Evolutionary conservation across 2,329 filamentous ascomycete species (phyloP).

Genomic region (Podosphaera fusca): DNA sequence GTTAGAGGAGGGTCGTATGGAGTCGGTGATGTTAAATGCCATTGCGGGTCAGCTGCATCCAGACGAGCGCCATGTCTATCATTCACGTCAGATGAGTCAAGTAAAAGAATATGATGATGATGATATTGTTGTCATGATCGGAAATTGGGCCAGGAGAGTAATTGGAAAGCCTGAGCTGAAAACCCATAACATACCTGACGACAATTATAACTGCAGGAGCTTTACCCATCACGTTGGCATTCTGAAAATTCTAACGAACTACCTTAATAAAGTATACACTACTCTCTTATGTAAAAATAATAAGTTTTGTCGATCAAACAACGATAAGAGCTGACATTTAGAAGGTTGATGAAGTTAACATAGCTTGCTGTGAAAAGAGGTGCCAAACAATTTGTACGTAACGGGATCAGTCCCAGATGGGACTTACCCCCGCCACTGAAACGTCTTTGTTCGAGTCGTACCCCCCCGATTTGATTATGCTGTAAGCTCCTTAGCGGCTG

Average conservation of each 20-base stretch:
- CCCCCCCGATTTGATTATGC: background rate
- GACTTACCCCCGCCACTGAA: background rate
- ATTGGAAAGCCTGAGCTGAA: background rate
- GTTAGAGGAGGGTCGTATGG: constrained; percentile 92
- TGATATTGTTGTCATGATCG: background rate
- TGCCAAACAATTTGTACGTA: background rate
- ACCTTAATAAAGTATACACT: background rate
- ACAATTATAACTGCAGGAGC: constrained; percentile 27
- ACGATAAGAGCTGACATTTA: background rate
- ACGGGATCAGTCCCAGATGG: background rate
- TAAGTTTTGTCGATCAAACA: background rate
- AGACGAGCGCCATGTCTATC: constrained; percentile 72
- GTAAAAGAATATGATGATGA: background rate
- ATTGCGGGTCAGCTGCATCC: constrained; percentile 82
- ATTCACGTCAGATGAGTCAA: constrained; percentile 3
- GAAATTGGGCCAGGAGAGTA: background rate
- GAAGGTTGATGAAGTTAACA: background rate
- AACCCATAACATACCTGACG: constrained; percentile 20
- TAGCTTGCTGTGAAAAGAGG: background rate
- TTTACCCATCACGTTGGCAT: constrained; percentile 19
- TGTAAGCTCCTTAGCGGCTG: background rate
- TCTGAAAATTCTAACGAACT: background rate
- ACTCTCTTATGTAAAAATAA: background rate
- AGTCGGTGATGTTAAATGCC: constrained; percentile 79
- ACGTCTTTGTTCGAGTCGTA: background rate